phyloP scores from a whole-genome alignment of 2,329 filamentous ascomycete genomes.

The Colletotrichum tofieldiae region DNA sequence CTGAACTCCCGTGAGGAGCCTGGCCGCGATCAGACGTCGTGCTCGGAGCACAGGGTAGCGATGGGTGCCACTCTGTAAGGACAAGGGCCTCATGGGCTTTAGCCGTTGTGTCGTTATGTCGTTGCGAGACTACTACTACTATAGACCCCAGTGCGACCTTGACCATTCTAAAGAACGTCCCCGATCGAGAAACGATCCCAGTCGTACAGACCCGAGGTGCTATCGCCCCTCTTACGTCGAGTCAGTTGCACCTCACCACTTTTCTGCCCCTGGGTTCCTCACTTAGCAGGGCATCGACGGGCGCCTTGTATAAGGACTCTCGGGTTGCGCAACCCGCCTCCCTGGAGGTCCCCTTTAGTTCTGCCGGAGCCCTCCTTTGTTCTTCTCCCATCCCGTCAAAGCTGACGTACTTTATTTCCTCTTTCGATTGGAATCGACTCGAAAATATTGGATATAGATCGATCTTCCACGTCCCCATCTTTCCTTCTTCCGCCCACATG shows the following conservation, averaged over 20 bases:
- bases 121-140: conserved; percentile 17
- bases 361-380: neutral
- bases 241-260: conserved; percentile 16
- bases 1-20: conserved; percentile 23
- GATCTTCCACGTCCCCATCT: conserved; percentile 3
- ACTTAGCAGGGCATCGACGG: neutral
- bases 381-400: conserved; percentile 7
- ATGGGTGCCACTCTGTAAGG: conserved; percentile 30
- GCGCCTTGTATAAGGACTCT: conserved; percentile 32
- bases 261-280: conserved; percentile 8
- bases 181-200: conserved; percentile 12
- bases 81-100: conserved; percentile 26
- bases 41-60: conserved; percentile 18
- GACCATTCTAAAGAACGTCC: conserved; percentile 5
- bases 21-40: conserved; percentile 29
- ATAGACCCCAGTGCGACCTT: conserved; percentile 21
- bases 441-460: conserved; percentile 16
- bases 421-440: neutral
- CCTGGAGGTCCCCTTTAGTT: neutral
- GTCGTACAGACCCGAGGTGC: neutral
- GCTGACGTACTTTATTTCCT: neutral
- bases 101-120: conserved; percentile 8
- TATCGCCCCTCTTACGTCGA: conserved; percentile 22
- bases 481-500: conserved; percentile 22
- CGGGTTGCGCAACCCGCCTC: neutral